These are phyloP conservation scores for Cercospora sp. DNA, from an alignment of 2,329 filamentous ascomycete genomes.

Conservation along the genomic window DNA sequence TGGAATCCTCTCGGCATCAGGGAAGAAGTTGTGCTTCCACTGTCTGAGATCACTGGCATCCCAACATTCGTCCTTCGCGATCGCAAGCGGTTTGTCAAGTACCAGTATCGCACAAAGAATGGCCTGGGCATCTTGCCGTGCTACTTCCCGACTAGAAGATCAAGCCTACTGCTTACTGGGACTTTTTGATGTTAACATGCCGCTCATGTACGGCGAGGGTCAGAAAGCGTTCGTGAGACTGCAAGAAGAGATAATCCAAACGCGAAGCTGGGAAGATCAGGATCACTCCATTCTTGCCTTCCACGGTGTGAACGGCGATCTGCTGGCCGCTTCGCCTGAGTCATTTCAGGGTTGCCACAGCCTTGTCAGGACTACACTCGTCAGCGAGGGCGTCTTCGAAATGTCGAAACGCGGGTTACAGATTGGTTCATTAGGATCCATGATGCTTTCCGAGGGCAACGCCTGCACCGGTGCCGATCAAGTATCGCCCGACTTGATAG, in stretches of 20 bases:
- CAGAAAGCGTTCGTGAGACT: background rate
- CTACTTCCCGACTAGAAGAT: background rate
- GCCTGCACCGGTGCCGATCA: too few relatives aligned
- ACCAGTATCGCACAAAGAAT: background rate
- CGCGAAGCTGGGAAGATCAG: background rate
- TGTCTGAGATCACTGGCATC: background rate
- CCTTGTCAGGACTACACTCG: background rate
- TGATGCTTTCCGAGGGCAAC: too few relatives aligned
- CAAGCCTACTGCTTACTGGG: background rate
- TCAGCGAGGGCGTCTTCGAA: too few relatives aligned
- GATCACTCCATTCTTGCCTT: background rate
- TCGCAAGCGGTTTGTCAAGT: too few relatives aligned
- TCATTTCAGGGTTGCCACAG: background rate
- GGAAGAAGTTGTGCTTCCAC: background rate
- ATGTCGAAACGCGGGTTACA: too few relatives aligned
- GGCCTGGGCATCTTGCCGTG: background rate
- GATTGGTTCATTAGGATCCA: too few relatives aligned
- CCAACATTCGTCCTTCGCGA: background rate
- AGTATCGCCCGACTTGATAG: too few relatives aligned
- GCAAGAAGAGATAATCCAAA: background rate
- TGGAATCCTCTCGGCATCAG: background rate
- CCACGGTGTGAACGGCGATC: background rate
- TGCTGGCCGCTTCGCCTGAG: background rate
- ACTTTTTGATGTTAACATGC: background rate
- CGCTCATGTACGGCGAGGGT: slow-evolving; percentile 1